Conservation (phyloP, 495 filamentous ascomycete genomes). For the Xylaria longipes region DNA sequence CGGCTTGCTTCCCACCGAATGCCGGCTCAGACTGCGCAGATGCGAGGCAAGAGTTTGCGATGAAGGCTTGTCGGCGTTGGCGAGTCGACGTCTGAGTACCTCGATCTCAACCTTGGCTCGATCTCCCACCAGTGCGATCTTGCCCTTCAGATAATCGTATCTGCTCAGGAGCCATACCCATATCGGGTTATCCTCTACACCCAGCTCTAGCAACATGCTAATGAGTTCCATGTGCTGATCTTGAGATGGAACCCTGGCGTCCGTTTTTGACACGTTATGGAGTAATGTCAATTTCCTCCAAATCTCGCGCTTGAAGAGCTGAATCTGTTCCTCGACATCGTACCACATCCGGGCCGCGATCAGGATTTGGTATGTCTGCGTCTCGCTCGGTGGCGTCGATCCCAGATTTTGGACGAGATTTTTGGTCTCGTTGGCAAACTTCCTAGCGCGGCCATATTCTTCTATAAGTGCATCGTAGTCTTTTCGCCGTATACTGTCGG, state of each 20-base stretch:
- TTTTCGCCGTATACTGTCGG: conserved; percentile 84
- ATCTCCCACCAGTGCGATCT: conserved; percentile 78
- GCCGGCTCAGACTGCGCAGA: conserved; percentile 71
- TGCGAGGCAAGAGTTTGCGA: conserved; percentile 71
- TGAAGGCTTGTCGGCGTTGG: conserved; percentile 72
- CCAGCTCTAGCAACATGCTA: conserved; percentile 83
- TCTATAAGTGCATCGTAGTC: conserved; percentile 89
- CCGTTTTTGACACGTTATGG: conserved; percentile 52
- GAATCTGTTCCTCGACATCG: conserved; percentile 84
- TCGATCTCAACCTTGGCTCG: conserved; percentile 89
- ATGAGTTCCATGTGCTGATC: conserved; percentile 93
- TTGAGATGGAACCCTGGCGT: conserved; percentile 52
- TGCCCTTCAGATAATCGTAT: conserved; percentile 85
- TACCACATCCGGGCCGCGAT: conserved; percentile 94
- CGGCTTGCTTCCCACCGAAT: conserved; percentile 60
- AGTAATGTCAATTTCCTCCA: conserved; percentile 78
- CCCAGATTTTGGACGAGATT: conserved; percentile 62
- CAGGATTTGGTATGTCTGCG: conserved; percentile 81
- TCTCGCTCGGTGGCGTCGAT: conserved; percentile 63
- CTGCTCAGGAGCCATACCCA: conserved; percentile 92
- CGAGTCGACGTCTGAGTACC: conserved; percentile 80
- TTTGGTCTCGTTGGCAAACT: conserved; percentile 75
- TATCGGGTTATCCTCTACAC: conserved; percentile 94
- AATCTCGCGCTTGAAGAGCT: conserved; percentile 83
- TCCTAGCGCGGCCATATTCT: conserved; percentile 79